phyloP scores from a whole-genome alignment of 345 rosid genomes.

The Corchorus olitorius region DNA sequence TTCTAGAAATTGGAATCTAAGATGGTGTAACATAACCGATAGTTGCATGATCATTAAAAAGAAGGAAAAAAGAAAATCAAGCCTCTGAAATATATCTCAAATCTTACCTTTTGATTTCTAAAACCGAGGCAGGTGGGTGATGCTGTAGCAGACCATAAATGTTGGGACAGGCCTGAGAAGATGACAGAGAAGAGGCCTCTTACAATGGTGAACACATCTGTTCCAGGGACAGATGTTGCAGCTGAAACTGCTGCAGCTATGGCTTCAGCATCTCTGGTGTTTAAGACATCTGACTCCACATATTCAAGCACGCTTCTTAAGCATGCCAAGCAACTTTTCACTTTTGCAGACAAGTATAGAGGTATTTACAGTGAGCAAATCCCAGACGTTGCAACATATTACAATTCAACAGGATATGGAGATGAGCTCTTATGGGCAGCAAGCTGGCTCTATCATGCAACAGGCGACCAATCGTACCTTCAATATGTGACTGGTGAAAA shows the following conservation, averaged over 20 bases:
- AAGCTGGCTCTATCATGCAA: constrained; percentile 93
- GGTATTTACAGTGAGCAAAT: constrained; percentile 70
- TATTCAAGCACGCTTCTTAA: constrained; percentile 77
- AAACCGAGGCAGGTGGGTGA: constrained; percentile 76
- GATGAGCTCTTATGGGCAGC: constrained; percentile 99
- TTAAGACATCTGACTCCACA: constrained; percentile 53
- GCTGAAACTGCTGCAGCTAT: constrained; percentile 98
- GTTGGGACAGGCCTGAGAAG: constrained; percentile 94
- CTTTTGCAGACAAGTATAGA: constrained; percentile 70
- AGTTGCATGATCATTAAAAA: not conserved
- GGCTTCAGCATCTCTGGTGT: constrained; percentile 95
- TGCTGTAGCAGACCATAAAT: constrained; percentile 68
- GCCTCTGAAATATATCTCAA: not conserved
- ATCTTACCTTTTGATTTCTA: not conserved
- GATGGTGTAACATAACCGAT: not conserved
- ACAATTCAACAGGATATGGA: constrained; percentile 88
- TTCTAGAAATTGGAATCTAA: not conserved
- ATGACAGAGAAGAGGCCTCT: constrained; percentile 86
- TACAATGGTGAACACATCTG: constrained; percentile 56
- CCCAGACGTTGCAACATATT: constrained; percentile 63
- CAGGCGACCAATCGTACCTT: constrained; percentile 71
- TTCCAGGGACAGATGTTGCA: constrained; percentile 92
- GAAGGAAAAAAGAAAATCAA: not conserved
- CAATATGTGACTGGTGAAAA: constrained; percentile 58
- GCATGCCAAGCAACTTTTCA: constrained; percentile 84